Evolutionary conservation across 176 grass and related monocot species (phyloP), one percentile per base, ranked within the genome.

Genomic region (Calamus simplicifolius): DNA sequence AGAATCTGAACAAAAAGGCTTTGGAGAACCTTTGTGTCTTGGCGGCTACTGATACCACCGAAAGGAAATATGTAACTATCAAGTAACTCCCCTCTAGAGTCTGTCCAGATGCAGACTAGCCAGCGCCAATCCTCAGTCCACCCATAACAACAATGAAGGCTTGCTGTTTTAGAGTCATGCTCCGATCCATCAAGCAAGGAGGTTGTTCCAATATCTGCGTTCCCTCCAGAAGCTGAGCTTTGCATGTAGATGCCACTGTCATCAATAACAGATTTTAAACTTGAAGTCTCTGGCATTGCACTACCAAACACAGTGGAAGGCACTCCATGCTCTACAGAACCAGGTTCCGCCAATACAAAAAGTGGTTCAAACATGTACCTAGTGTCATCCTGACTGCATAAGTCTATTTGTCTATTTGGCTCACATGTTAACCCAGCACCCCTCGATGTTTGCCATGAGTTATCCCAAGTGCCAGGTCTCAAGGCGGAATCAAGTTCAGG

Each of bases 71-170:
- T 85, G 69, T 78, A 74, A 16, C 78, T 85, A 58, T 98, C 87
- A 62, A 98, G 71, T 58, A 98, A 76, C 71, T 98, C 94, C 67
- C 94, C 88, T 76, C 88, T 85, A 54, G 94, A 79, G 80, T 98
- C 94, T 54, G 94, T 92, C 94, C 94, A 98, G 53, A 98, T 82
- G 70, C 94, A 98, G 27, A 93, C 79, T 73, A 93, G 62, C 94
- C 94, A 98, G 72, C 87, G 73, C 94, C 94, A 98, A 69, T 93
- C 87, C 85, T 98, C 94, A 3, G 94, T 98, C 94, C 94, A 98
- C 51, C 87, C 87, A 80, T 98, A 93, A 69, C 78, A 92, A 72
- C 94, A 98, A 77, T 98, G 94, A 74, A 89, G 85, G 67, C 94
- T 89, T 71, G 69, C 53, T 71, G 69, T 57, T 71, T 52, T 82